phyloP scores from a whole-genome alignment of 129 eudicot genomes.

The Heracleum sosnowskyi region DNA sequence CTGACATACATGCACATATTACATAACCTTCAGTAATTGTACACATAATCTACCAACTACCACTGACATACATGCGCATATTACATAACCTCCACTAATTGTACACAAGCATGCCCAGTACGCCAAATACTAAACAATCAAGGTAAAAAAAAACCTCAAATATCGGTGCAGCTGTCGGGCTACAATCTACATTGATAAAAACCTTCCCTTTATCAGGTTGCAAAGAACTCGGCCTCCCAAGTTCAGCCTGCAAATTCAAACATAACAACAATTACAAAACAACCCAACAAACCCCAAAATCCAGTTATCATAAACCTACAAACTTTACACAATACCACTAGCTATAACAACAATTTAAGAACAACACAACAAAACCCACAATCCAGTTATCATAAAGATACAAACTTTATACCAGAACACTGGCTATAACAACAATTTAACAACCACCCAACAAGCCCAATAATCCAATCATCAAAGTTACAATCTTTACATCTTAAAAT shows the following conservation, averaged over 20 bases:
- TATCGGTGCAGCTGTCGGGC: conserved; percentile 86
- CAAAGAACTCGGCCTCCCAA: conserved; percentile 72
- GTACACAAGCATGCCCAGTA: background rate
- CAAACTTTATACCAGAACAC: background rate
- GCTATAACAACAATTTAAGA: background rate
- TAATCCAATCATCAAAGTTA: background rate
- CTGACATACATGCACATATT: background rate
- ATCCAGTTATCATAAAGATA: background rate
- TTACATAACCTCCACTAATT: background rate
- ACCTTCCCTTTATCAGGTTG: conserved; percentile 91
- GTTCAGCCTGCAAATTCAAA: conserved; percentile 69
- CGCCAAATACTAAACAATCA: background rate
- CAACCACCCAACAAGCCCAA: background rate
- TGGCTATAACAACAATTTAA: background rate
- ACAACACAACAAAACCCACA: too few relatives aligned
- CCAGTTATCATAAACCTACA: background rate
- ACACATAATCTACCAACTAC: background rate
- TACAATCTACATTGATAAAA: conserved; percentile 72
- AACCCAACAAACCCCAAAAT: background rate
- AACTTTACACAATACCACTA: background rate
- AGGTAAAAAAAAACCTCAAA: conserved; percentile 52
- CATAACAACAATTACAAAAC: background rate
- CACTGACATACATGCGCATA: background rate
- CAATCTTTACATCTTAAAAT: conserved; percentile 39
- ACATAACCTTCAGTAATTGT: background rate